These are phyloP conservation scores for Ampelocalamus luodianensis DNA, from an alignment of 176 grass and related monocot genomes.

Conservation along the genomic window DNA sequence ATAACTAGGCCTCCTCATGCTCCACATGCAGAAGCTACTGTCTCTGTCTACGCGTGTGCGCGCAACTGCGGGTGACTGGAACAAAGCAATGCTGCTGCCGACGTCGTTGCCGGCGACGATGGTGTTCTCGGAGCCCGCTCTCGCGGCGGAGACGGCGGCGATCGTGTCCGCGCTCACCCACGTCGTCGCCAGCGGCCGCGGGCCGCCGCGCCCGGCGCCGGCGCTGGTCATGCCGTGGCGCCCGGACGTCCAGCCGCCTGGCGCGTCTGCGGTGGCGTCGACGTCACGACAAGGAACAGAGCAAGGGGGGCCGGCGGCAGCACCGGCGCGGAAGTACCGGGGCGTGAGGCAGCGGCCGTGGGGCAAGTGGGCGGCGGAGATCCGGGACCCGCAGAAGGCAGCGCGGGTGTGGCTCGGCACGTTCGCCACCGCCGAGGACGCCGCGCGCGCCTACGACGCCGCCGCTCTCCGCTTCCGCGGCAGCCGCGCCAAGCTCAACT, in stretches of 20 bases:
- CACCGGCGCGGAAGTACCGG: conserved; percentile 52
- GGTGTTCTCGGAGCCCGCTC: conserved; percentile 35
- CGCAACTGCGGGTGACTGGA: background rate
- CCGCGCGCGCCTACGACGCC: conserved; percentile 77
- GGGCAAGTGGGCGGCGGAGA: conserved; percentile 97
- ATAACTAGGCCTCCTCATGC: conserved; percentile 13
- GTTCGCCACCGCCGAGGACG: conserved; percentile 82
- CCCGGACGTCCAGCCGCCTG: background rate
- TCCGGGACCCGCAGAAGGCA: conserved; percentile 76
- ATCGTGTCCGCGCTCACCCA: conserved; percentile 68
- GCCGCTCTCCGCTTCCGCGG: conserved; percentile 71
- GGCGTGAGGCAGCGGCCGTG: conserved; percentile 77
- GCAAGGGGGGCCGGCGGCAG: too few species aligned
- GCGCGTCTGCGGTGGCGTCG: background rate
- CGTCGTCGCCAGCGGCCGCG: conserved; percentile 43
- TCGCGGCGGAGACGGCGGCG: conserved; percentile 48
- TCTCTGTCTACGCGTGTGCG: background rate
- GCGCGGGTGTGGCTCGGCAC: conserved; percentile 85
- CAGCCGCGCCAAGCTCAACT: conserved; percentile 77
- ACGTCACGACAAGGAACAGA: background rate
- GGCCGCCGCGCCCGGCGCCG: background rate
- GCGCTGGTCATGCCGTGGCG: conserved; percentile 23
- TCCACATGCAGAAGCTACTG: background rate
- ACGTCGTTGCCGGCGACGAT: background rate
- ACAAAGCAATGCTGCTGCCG: background rate